Conservation (phyloP, 2,329 filamentous ascomycete genomes). For the Aspergillus texensis region DNA sequence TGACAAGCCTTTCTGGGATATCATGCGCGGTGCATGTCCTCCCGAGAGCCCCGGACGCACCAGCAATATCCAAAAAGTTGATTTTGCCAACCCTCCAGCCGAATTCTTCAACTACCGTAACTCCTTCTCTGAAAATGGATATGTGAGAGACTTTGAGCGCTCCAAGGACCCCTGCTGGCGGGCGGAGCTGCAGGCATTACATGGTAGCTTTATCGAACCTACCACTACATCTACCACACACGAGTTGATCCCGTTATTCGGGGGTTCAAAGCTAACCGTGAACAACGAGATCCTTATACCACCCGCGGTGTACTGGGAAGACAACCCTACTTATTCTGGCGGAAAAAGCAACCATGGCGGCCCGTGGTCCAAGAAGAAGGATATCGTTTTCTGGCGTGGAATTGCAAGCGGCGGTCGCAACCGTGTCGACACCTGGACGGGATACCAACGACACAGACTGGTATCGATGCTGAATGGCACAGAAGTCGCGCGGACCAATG, state of each 20-base stretch:
- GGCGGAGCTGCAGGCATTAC: constrained; percentile 47
- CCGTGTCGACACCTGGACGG: constrained; percentile 62
- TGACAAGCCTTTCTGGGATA: not conserved
- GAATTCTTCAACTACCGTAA: not conserved
- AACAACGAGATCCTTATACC: constrained; percentile 58
- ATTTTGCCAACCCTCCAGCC: not conserved
- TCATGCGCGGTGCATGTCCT: not conserved
- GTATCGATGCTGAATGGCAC: constrained; percentile 70
- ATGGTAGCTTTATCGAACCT: constrained; percentile 54
- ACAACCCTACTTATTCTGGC: constrained; percentile 38
- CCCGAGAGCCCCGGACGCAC: not conserved
- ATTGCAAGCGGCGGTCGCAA: constrained; percentile 52
- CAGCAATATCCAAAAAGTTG: not conserved
- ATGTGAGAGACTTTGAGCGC: not conserved
- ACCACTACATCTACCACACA: constrained; percentile 47
- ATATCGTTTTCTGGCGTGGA: constrained; percentile 51
- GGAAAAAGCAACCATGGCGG: constrained; percentile 40
- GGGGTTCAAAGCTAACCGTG: constrained; percentile 52
- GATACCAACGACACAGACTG: constrained; percentile 76
- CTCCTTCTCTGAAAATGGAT: not conserved
- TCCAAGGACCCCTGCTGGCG: constrained; percentile 50
- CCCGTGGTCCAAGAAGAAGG: constrained; percentile 47
- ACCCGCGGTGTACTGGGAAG: constrained; percentile 53
- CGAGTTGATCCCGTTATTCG: constrained; percentile 53
- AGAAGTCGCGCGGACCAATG: not conserved